These are phyloP conservation scores for Arthrobotrys pseudoclavata DNA, from an alignment of 2,329 filamentous ascomycete genomes.

Conservation along the genomic window DNA sequence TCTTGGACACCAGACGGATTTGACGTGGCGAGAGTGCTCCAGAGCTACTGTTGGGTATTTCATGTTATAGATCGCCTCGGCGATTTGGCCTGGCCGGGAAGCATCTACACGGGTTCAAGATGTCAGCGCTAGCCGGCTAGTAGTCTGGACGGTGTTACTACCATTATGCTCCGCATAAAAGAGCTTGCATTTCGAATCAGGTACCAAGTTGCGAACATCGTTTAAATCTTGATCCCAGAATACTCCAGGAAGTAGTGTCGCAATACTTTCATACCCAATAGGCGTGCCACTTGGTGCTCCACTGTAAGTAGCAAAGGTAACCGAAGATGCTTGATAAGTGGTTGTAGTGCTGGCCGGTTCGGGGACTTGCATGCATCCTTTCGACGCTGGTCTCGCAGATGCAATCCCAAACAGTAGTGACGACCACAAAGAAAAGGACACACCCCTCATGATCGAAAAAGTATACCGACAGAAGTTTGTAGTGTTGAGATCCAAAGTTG, in stretches of 20 bases:
- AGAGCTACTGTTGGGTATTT: conserved; percentile 53
- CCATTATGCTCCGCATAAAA: conserved; percentile 58
- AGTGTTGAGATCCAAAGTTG: not conserved
- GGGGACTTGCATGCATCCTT: not conserved
- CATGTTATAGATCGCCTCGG: conserved; percentile 47
- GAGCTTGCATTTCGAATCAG: conserved; percentile 47
- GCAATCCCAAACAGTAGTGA: conserved; percentile 11
- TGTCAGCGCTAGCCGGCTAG: not conserved
- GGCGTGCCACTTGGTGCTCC: conserved; percentile 30
- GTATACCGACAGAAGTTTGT: not conserved
- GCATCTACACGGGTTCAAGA: conserved; percentile 22
- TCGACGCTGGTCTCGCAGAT: conserved; percentile 34
- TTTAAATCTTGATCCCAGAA: conserved; percentile 54
- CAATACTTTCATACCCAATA: conserved; percentile 14
- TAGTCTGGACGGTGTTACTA: not conserved
- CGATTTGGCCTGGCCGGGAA: conserved; percentile 38
- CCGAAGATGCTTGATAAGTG: conserved; percentile 26
- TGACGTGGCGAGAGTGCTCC: conserved; percentile 51
- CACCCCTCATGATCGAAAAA: conserved; percentile 22
- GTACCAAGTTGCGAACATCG: conserved; percentile 43
- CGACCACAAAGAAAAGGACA: not conserved
- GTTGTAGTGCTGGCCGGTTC: conserved; percentile 11
- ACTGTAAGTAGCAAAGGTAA: conserved; percentile 49
- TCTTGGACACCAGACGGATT: conserved; percentile 41
- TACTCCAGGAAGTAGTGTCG: conserved; percentile 43